These are phyloP conservation scores for Ogataea ramenticola DNA, from an alignment of 805 yeast genomes.

Conservation along the genomic window DNA sequence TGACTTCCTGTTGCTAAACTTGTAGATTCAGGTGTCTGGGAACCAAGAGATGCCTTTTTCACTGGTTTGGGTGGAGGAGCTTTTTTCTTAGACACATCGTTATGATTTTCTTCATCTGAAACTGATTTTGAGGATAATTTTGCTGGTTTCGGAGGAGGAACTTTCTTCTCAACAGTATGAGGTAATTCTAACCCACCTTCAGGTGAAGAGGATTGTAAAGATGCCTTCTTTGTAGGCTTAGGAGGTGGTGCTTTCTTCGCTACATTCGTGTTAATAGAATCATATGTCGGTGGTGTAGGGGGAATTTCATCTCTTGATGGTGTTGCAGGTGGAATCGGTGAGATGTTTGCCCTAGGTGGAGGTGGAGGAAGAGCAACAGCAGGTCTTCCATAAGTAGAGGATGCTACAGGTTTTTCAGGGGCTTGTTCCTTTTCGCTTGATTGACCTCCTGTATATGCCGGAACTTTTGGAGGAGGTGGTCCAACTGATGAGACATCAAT, in stretches of 20 bases:
- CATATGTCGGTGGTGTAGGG: not conserved
- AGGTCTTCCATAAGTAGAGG: not conserved
- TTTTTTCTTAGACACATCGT: conserved; percentile 7
- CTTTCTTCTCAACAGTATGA: too few relatives aligned
- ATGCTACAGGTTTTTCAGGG: not conserved
- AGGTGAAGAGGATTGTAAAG: conserved; percentile 3
- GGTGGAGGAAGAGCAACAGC: not conserved
- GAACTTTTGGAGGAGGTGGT: conserved; percentile 15
- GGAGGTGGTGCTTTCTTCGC: conserved; percentile 12
- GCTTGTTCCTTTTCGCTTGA: not conserved
- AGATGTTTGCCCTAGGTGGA: too few relatives aligned
- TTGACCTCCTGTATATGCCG: not conserved
- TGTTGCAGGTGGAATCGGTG: not conserved
- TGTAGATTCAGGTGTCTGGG: not conserved
- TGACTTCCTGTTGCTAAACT: conserved; percentile 18
- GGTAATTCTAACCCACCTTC: not conserved
- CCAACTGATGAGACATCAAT: conserved; percentile 13
- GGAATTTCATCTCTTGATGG: not conserved
- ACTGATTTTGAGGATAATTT: not conserved
- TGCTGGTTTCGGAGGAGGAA: too few relatives aligned
- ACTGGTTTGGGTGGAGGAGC: conserved; percentile 38
- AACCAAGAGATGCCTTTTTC: conserved; percentile 18
- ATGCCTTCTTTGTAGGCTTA: conserved; percentile 10
- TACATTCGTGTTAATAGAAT: not conserved
- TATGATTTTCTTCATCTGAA: conserved; percentile 9